Conservation (phyloP, 257 asterid genomes). For the Gentiana dahurica region DNA sequence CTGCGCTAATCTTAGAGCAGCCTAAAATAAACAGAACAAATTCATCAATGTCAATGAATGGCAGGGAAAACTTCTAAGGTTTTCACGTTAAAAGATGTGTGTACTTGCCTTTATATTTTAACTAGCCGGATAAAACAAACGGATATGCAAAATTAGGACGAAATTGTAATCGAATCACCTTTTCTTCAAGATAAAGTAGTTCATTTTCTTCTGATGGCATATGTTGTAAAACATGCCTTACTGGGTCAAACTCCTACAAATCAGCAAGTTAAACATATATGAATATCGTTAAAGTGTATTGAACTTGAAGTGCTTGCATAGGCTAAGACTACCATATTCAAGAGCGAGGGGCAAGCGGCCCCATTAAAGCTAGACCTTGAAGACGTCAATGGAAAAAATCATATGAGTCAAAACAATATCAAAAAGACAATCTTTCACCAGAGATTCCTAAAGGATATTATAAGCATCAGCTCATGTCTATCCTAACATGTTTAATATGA, state of each 20-base stretch:
- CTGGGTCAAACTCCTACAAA: slow-evolving; percentile 81
- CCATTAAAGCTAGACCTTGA: too few species aligned
- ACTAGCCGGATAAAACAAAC: background rate
- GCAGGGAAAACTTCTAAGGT: slow-evolving; percentile 17
- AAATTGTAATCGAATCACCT: slow-evolving; percentile 32
- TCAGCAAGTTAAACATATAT: slow-evolving; percentile 17
- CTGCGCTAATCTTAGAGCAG: slow-evolving; percentile 80
- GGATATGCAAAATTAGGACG: slow-evolving; percentile 4
- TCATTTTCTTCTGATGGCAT: slow-evolving; percentile 68
- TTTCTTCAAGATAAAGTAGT: slow-evolving; percentile 64
- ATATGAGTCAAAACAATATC: too few species aligned
- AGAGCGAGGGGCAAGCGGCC: too few species aligned
- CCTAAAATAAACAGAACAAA: slow-evolving; percentile 52
- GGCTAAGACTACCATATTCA: too few species aligned
- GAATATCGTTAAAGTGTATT: slow-evolving; percentile 7
- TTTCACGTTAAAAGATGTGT: background rate
- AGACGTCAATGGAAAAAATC: too few species aligned
- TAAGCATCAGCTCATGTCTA: too few species aligned
- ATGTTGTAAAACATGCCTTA: slow-evolving; percentile 60
- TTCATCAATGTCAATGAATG: slow-evolving; percentile 11
- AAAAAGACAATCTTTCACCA: too few species aligned
- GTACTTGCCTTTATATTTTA: background rate
- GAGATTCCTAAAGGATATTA: too few species aligned
- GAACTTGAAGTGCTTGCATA: too few species aligned
- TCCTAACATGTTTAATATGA: too few species aligned